A percentile compares a stretch with the other conserved stretches of the same genome.
phyloP scores from a whole-genome alignment of 2,329 filamentous ascomycete species.

The Metarhizium album region DNA sequence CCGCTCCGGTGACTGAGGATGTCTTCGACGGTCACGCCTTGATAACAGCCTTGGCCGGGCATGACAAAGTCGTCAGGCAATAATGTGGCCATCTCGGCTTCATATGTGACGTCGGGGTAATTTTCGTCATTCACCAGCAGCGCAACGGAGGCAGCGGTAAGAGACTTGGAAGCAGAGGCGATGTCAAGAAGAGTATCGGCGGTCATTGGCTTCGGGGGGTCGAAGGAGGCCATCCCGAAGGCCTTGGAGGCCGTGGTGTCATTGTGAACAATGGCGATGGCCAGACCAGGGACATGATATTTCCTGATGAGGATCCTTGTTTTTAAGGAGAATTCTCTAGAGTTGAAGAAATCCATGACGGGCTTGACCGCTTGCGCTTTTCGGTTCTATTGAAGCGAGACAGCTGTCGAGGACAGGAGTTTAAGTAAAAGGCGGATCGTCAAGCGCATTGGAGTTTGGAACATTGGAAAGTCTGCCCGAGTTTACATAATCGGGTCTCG shows the following conservation, averaged over 20 bases:
- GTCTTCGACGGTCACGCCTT: constrained; percentile 14
- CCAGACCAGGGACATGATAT: constrained; percentile 14
- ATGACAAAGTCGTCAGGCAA: constrained; percentile 18
- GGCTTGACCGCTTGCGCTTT: too few relatives aligned
- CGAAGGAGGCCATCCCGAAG: constrained; percentile 13
- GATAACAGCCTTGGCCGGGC: constrained; percentile 9
- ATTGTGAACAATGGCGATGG: constrained; percentile 13
- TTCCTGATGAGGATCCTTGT: constrained; percentile 11
- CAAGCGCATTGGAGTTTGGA: too few relatives aligned
- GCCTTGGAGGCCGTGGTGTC: constrained; percentile 12
- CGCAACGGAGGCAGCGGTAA: constrained; percentile 16
- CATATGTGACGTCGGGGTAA: constrained; percentile 14
- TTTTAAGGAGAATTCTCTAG: constrained; percentile 8
- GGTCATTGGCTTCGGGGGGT: constrained; percentile 10
- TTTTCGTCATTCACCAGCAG: constrained; percentile 14
- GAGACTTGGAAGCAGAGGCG: constrained; percentile 16
- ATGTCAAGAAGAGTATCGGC: constrained; percentile 18
- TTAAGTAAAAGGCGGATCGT: too few relatives aligned
- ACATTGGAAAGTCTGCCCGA: too few relatives aligned
- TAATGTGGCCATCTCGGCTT: constrained; percentile 14
- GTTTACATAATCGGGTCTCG: too few relatives aligned
- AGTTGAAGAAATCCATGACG: constrained; percentile 11
- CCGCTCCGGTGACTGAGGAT: constrained; percentile 16
- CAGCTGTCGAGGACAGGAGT: too few relatives aligned
- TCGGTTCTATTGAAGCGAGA: too few relatives aligned